Evolutionary conservation across 495 filamentous ascomycete species (phyloP), one percentile per base, ranked within the genome.

Genomic region (Penicillium argentinense): DNA sequence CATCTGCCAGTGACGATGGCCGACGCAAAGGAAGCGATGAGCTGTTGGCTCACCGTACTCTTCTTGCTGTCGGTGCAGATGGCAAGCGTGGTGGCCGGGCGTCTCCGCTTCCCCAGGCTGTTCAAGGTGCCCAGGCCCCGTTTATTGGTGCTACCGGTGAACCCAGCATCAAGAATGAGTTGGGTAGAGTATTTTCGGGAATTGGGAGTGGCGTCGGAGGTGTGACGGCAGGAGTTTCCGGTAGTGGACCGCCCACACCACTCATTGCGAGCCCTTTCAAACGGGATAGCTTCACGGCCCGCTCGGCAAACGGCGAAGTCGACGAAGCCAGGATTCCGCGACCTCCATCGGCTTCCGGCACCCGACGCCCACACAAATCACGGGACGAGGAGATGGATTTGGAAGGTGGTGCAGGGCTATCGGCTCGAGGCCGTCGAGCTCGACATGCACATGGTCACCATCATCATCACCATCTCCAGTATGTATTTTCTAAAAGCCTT

Each of bases 41-140:
- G 29, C 58, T 71, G 18, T 42, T 68, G 8, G 70, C 74, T 16
- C 72, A 71, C 45, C 65, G 74, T 25, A 75, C 57, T 49, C 60
- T 76, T 16, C 68, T 79, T 23, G 62, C 69, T 1, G 57, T 77
- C 9, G 61, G 68, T 19, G 49, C 66, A n/a, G 71, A 77, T 39
- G 66, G 62, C 19, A 76, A 74, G 48, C 66, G 72, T 17, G 59
- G 66, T n/a, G 74, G 77, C 0, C 75, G 74, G 21, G 67, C 72
- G n/a, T 96, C 91, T 17, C 91, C 91, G 0, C 71, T 95, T 12
- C 91, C 91, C 5, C 91, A 96, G 67, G 90, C 91, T 8, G 91
- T 96, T 3, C 91, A 96, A 58, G 91, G 91, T 13, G 91, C 89
- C 5, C 89, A 95, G 68, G 86, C 83, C 23, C 86, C 88, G 51